These are phyloP conservation scores for Xylaria nigripes DNA, from an alignment of 495 filamentous ascomycete species.

Conservation along the genomic window DNA sequence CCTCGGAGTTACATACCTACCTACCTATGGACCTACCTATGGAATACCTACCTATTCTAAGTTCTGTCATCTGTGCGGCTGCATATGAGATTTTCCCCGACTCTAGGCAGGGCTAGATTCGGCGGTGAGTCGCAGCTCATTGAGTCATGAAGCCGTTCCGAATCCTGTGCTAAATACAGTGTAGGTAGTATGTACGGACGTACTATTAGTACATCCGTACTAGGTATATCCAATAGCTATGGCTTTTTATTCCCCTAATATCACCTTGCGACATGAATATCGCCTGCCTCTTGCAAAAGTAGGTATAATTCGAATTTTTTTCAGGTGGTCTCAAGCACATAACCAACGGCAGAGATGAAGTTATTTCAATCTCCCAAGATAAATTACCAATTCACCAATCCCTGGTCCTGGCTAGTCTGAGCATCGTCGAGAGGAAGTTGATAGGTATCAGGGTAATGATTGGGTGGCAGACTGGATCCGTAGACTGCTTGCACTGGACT, in stretches of 20 bases:
- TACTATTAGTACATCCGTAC: too few species aligned
- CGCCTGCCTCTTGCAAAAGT: too few species aligned
- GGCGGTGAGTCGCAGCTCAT: neutral
- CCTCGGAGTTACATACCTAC: neutral
- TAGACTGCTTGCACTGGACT: neutral
- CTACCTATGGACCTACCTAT: too few species aligned
- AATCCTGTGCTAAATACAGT: neutral
- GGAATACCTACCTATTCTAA: too few species aligned
- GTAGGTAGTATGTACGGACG: neutral
- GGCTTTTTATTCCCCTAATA: too few species aligned
- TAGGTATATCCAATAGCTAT: too few species aligned
- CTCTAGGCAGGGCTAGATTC: neutral
- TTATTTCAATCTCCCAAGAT: too few species aligned
- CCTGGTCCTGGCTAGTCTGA: neutral
- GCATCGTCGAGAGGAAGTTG: neutral
- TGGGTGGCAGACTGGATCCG: neutral
- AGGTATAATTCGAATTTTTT: too few species aligned
- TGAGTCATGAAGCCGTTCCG: neutral
- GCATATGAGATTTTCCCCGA: neutral
- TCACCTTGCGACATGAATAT: too few species aligned
- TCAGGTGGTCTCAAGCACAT: too few species aligned
- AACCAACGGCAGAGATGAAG: too few species aligned
- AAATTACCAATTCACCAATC: neutral
- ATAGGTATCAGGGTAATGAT: neutral
- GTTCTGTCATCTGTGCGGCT: neutral